Evolutionary conservation across 140 eudicot genomes (phyloP).

Genomic region (Ambrosia hybrid): DNA sequence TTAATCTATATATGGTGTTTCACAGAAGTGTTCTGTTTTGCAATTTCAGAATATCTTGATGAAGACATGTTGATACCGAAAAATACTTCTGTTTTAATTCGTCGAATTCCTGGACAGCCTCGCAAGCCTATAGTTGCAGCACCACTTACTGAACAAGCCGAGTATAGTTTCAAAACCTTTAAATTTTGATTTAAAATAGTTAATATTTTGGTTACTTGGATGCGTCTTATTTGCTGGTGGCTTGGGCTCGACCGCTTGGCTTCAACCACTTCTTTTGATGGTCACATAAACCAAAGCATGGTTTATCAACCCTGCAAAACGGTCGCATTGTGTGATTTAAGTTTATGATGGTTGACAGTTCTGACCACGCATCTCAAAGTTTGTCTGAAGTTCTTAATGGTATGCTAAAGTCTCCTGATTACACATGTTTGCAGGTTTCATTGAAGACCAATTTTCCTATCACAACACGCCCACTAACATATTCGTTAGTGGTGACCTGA

Average conservation of each 20-base stretch:
- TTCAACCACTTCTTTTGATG: constrained; percentile 23
- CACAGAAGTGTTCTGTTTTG: constrained; percentile 45
- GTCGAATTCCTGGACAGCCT: constrained; percentile 98
- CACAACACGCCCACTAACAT: no score
- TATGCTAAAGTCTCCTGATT: no score
- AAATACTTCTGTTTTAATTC: constrained; percentile 96
- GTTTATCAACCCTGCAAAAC: constrained; percentile 25
- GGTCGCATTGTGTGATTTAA: constrained; percentile 3
- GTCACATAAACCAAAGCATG: constrained; percentile 30
- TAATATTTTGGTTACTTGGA: not conserved
- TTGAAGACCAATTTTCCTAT: no score
- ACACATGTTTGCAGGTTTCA: no score
- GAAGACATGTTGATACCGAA: constrained; percentile 92
- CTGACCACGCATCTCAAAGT: no score
- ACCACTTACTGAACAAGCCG: constrained; percentile 59
- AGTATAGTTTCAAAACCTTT: constrained; percentile 68
- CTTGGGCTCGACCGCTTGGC: constrained; percentile 31
- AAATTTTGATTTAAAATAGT: constrained; percentile 16
- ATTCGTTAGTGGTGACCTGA: no score
- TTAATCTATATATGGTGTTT: constrained; percentile 38
- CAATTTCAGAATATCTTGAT: constrained; percentile 94
- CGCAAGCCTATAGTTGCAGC: constrained; percentile 96
- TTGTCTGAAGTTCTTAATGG: no score
- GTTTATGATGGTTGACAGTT: no score
- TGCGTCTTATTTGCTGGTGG: constrained; percentile 21